Evolutionary conservation across 2,329 filamentous ascomycete species (phyloP).

Genomic region (Nigrograna mackinnonii): DNA sequence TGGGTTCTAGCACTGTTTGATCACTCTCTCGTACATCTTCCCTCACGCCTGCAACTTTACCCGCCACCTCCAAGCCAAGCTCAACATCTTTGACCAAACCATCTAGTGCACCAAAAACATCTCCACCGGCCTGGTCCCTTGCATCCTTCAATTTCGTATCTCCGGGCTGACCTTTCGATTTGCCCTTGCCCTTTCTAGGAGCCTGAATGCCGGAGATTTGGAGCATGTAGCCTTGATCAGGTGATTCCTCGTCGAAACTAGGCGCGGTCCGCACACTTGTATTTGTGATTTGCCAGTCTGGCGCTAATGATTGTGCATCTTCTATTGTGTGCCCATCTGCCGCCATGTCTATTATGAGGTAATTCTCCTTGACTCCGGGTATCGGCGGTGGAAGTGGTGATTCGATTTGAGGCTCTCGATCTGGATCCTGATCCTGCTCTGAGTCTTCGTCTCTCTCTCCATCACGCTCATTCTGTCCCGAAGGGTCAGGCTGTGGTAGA

Average conservation of each 20-base stretch:
- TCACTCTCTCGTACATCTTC: constrained; percentile 12
- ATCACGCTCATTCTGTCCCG: constrained; percentile 12
- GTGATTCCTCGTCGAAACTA: constrained; percentile 59
- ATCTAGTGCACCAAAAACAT: constrained; percentile 40
- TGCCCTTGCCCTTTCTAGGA: constrained; percentile 32
- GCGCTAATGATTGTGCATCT: constrained; percentile 72
- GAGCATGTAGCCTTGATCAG: constrained; percentile 59
- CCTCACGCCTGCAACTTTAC: constrained; percentile 31
- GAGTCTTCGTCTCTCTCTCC: constrained; percentile 13
- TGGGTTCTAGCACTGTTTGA: constrained; percentile 12
- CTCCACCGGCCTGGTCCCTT: constrained; percentile 32
- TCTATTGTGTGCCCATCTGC: constrained; percentile 57
- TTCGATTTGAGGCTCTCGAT: constrained; percentile 24
- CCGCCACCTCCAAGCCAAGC: constrained; percentile 34
- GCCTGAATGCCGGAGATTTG: constrained; percentile 60
- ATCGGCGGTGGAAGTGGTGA: constrained; percentile 51
- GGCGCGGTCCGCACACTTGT: constrained; percentile 62
- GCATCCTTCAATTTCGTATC: constrained; percentile 32
- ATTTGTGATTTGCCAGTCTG: constrained; percentile 70
- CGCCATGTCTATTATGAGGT: constrained; percentile 59
- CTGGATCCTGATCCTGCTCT: constrained; percentile 26
- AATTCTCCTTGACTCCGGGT: constrained; percentile 56
- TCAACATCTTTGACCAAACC: constrained; percentile 41
- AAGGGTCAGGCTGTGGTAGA: constrained; percentile 27
- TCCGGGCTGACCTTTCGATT: constrained; percentile 30